Conservation (phyloP, 1,284 basidiomycete genomes). For the Heliocybe sulcata region DNA sequence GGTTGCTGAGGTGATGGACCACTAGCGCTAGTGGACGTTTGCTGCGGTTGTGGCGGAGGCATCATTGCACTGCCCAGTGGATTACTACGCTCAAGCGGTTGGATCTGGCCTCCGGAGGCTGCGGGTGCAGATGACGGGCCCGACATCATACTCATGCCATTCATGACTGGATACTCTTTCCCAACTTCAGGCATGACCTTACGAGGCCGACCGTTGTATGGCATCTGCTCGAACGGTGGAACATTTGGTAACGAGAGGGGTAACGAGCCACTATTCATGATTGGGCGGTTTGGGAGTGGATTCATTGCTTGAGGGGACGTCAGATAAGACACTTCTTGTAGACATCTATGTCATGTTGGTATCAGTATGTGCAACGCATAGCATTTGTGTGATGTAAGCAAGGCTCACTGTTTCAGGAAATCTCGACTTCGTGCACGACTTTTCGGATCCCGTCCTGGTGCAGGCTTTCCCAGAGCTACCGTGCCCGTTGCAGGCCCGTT, state of each 20-base stretch:
- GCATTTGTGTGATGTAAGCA: neutral
- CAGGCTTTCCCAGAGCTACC: conserved; percentile 57
- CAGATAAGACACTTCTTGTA: conserved; percentile 97
- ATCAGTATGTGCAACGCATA: conserved; percentile 1
- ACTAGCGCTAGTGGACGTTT: conserved; percentile 10
- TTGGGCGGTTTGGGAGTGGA: conserved; percentile 82
- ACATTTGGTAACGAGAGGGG: conserved; percentile 63
- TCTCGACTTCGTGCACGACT: conserved; percentile 91
- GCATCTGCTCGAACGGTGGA: conserved; percentile 63
- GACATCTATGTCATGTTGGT: conserved; percentile 50
- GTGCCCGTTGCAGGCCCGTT: conserved; percentile 36
- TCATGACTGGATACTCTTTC: conserved; percentile 65
- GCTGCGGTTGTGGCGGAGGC: conserved; percentile 23
- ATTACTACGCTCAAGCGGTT: conserved; percentile 44
- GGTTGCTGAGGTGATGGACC: conserved; percentile 17
- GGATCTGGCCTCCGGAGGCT: conserved; percentile 31
- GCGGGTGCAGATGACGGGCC: conserved; percentile 42
- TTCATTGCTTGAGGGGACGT: conserved; percentile 97
- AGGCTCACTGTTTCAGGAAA: conserved; percentile 85
- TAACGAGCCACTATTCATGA: conserved; percentile 58
- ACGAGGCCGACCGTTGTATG: conserved; percentile 69
- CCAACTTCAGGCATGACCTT: conserved; percentile 70
- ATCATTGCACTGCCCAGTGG: conserved; percentile 34
- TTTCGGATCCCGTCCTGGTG: conserved; percentile 83
- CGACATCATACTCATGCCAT: conserved; percentile 47